These are phyloP conservation scores for Ustilago xerochloae DNA, from an alignment of 1,284 basidiomycete species.

Conservation along the genomic window DNA sequence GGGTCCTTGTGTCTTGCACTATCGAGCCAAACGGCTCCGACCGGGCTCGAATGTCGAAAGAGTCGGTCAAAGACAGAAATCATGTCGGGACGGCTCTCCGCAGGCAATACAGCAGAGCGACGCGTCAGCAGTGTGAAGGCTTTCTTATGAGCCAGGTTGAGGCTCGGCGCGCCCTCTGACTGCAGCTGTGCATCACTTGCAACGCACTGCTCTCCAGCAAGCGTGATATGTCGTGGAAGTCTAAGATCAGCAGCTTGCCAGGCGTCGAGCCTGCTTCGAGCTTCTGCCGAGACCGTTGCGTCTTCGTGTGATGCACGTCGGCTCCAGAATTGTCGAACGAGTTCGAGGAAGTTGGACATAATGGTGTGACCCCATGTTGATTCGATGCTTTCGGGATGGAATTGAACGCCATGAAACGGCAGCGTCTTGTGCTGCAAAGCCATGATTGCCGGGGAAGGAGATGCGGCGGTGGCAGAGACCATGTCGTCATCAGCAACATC, in stretches of 20 bases:
- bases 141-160: too few relatives aligned
- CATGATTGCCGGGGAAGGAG: conserved; percentile 47
- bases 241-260: conserved; percentile 13
- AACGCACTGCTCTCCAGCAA: conserved; percentile 36
- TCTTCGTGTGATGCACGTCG: neutral
- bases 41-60: conserved; percentile 50
- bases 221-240: conserved; percentile 21
- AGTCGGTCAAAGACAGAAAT: conserved; percentile 69
- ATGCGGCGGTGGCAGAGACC: neutral
- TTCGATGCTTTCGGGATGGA: conserved; percentile 79
- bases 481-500: conserved; percentile 8
- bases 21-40: conserved; percentile 72
- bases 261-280: conserved; percentile 5
- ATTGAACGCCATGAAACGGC: conserved; percentile 92
- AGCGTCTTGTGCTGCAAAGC: conserved; percentile 56
- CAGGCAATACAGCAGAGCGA: conserved; percentile 38
- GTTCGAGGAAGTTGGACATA: conserved; percentile 58
- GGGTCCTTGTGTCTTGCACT: conserved; percentile 63
- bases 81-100: conserved; percentile 15
- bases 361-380: conserved; percentile 48
- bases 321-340: conserved; percentile 48
- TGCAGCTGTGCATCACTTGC: conserved; percentile 1
- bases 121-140: conserved; percentile 10
- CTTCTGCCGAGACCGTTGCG: conserved; percentile 1
- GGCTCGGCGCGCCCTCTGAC: neutral